Evolutionary conservation across 2,329 filamentous ascomycete species (phyloP).

Genomic region (Calonectria honghensis): DNA sequence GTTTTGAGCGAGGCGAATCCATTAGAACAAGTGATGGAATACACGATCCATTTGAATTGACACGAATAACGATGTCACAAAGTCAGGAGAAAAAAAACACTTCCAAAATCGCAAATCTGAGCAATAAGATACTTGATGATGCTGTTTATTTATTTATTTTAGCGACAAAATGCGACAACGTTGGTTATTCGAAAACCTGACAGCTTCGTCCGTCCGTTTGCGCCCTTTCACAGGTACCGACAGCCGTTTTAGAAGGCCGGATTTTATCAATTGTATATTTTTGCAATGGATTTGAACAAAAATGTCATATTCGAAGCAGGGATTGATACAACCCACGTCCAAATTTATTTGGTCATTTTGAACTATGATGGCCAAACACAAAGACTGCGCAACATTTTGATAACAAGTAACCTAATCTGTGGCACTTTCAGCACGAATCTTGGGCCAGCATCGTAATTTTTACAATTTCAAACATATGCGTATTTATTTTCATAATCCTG

Average conservation of each 20-base stretch:
- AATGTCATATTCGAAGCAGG: too few relatives aligned
- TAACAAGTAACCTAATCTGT: too few relatives aligned
- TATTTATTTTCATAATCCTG: constrained; percentile 33
- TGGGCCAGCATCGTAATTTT: background rate
- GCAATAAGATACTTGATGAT: background rate
- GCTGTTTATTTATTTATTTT: background rate
- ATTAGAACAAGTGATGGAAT: background rate
- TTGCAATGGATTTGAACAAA: too few relatives aligned
- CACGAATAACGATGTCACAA: background rate
- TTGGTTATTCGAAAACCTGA: background rate
- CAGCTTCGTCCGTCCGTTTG: background rate
- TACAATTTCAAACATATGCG: background rate
- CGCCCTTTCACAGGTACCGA: too few relatives aligned
- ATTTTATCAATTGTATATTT: too few relatives aligned
- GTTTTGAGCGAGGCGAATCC: background rate
- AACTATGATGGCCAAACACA: background rate
- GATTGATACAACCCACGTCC: too few relatives aligned
- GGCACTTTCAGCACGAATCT: background rate
- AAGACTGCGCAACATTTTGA: too few relatives aligned
- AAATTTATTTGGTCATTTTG: background rate
- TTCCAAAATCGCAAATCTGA: background rate
- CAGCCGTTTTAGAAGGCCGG: too few relatives aligned
- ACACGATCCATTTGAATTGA: background rate
- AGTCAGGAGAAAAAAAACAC: background rate
- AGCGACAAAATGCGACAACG: background rate